Base-by-base conservation (phyloP, 2,329 filamentous ascomycete genomes). In the Penicillium freii region DNA sequence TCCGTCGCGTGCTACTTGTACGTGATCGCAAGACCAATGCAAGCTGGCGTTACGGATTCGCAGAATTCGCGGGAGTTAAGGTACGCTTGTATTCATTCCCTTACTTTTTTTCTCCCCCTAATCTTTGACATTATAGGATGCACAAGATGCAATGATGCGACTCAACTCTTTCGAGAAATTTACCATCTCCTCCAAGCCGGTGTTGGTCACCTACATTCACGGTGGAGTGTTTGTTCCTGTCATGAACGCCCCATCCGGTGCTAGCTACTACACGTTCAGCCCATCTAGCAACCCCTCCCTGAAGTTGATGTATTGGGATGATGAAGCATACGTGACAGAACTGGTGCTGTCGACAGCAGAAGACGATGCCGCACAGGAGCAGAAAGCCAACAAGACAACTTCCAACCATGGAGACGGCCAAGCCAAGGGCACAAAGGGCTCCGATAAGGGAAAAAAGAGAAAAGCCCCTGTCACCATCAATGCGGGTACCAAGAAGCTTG, bases 151-250 rank as follows among this genome's bases (percentile, higher is more conserved):
- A 4, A 77, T 92, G 68, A 80, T 82, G 23, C 90, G 91, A 63
- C 88, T 88, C 65, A 84, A 85, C 39, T 87, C 86, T 34, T 85
- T 87, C 29, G 84, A 90, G 11, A 88, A 86, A 49, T 93, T 93
- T 67, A 91, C 87, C 2, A 90, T 94, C 60, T 87, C 87, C 0
- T 90, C 87, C 3, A 87, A 86, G 62, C 84, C 86, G 0, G 88
- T 91, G 17, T 81, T 84, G 11, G 81, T 91, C 25, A 88, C 84
- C 43, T 91, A 89, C 64, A 92, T 92, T 39, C 90, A 94, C 63
- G 85, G 89, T n/a, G 90, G 90, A 5, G 90, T 94, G 3, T 94
- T 95, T 67, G 84, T 92, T 13, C 90, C 89, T 0, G 87, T 89
- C 43, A 80, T 88, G 48, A 83, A 87, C 50, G 80, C 82, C 8